Base-by-base conservation (phyloP, 2,329 filamentous ascomycete genomes). In the Epichloe scottii region DNA sequence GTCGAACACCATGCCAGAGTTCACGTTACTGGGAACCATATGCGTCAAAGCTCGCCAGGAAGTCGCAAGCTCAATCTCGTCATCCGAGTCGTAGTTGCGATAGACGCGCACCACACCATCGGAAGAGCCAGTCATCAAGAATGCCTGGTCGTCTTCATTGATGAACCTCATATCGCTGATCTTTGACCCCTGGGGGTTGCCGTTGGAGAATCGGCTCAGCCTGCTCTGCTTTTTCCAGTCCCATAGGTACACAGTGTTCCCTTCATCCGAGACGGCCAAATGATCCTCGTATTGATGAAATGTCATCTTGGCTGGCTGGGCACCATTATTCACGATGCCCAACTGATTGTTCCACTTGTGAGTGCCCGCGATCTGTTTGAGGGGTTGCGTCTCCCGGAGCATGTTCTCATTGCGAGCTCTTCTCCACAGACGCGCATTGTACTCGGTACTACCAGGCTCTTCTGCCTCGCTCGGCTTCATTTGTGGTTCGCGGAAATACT, bases 271-370 rank as follows among this genome's bases (percentile, higher is more conserved):
- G 12, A 96, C 89, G 1, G 93, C 88, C 19, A 98, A 78, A 63
- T 97, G 90, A 61, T 96, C 87, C 64, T 98, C 93, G 60, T 96
- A 98, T 64, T 98, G 93, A 68, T 98, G 93, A 66, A 97, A 95
- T 5, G 87, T 86, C 84, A 98, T 87, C 70, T 90, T 94, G 56
- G 84, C 81, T 0, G 93, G 91, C 64, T 96, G 93, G 34, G 85
- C 86, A 33, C 84, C 82, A 58, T 96, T 97, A 62, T 91, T 90
- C 63, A 96, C 82, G 55, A 95, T 85, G 17, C 86, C 85, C 46
- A 84, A 76, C 42, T 87, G 83, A 54, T 85, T 84, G 60, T 89
- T 90, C 91, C 93, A 98, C 59, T 83, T 85, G 60, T 88, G 86
- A 51, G 77, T 87, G 12, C 89, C 86, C 0, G 93, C 90, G 58